Evolutionary conservation across 768 basidiomycete genomes (phyloP).

Genomic region (Phlebiopsis gigantea): DNA sequence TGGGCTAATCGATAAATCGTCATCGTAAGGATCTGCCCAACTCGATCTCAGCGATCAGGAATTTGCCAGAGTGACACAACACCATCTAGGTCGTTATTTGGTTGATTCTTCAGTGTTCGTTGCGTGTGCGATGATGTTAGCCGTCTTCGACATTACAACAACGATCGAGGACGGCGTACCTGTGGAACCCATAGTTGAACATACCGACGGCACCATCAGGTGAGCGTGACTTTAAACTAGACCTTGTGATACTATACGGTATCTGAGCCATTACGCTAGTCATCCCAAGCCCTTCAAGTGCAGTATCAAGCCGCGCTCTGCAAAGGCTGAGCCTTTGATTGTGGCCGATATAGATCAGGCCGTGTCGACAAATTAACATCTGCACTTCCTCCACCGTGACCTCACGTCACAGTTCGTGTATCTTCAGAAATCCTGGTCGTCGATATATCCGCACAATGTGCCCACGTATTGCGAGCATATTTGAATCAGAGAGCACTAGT

Average conservation of each 20-base stretch:
- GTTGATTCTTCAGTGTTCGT: conserved; percentile 28
- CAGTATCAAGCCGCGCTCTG: conserved; percentile 4
- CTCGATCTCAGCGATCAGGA: background rate
- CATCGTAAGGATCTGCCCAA: background rate
- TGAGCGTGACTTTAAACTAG: conserved; percentile 16
- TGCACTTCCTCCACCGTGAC: background rate
- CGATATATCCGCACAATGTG: background rate
- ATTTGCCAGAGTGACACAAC: background rate
- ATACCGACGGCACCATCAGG: conserved; percentile 24
- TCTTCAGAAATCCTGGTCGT: background rate
- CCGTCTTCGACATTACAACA: conserved; percentile 26
- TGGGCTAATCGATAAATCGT: background rate
- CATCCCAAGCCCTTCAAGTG: conserved; percentile 15
- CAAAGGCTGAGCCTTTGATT: conserved; percentile 12
- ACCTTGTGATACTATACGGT: conserved; percentile 11
- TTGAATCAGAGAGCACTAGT: background rate
- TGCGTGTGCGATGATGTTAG: conserved; percentile 25
- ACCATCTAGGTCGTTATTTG: conserved; percentile 19
- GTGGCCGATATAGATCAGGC: background rate
- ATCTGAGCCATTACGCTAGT: background rate
- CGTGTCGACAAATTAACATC: too few species aligned
- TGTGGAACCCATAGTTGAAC: conserved; percentile 22
- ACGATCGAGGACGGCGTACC: conserved; percentile 21
- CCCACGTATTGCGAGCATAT: background rate
- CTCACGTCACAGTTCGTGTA: background rate